A percentile compares a stretch with the other conserved stretches of the same genome.
These are phyloP conservation scores for Hanseniaspora guilliermondii DNA, from an alignment of 805 yeast species.

Conservation along the genomic window DNA sequence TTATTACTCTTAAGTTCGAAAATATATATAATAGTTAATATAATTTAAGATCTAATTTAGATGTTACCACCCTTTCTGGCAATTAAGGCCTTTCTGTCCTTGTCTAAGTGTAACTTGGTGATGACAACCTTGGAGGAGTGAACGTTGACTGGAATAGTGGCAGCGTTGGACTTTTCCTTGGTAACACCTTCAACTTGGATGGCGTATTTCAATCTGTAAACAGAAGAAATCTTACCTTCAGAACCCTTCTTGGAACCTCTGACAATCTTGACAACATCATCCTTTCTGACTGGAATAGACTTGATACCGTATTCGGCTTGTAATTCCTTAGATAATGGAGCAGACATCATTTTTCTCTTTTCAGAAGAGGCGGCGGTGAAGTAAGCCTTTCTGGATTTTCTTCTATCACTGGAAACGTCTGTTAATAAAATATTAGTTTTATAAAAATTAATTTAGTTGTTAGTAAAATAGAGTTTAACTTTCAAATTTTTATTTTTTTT, in stretches of 20 bases:
- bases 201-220: slow-evolving; percentile 96
- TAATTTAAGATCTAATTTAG: slow-evolving; percentile 34
- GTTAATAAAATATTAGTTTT: slow-evolving; percentile 9
- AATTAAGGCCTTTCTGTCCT: slow-evolving; percentile 96
- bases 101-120: slow-evolving; percentile 95
- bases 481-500: neutral
- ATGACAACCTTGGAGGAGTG: slow-evolving; percentile 98
- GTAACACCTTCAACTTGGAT: slow-evolving; percentile 94
- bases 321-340: slow-evolving; percentile 98
- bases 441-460: neutral
- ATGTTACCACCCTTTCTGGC: slow-evolving; percentile 95
- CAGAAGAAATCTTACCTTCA: slow-evolving; percentile 95
- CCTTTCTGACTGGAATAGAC: slow-evolving; percentile 94
- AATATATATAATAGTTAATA: neutral
- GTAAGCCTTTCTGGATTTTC: slow-evolving; percentile 99
- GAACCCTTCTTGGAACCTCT: slow-evolving; percentile 99
- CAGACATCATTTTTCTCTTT: slow-evolving; percentile 90
- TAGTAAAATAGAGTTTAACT: slow-evolving; percentile 6
- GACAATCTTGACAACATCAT: slow-evolving; percentile 87
- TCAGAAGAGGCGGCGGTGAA: slow-evolving; percentile 94
- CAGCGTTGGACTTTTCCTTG: slow-evolving; percentile 97
- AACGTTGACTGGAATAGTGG: slow-evolving; percentile 90
- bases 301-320: slow-evolving; percentile 93
- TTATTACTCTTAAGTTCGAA: slow-evolving; percentile 14
- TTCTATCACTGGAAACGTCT: slow-evolving; percentile 99